Base-by-base conservation (phyloP, 2,329 filamentous ascomycete genomes). In the Furcasterigmium furcatum region DNA sequence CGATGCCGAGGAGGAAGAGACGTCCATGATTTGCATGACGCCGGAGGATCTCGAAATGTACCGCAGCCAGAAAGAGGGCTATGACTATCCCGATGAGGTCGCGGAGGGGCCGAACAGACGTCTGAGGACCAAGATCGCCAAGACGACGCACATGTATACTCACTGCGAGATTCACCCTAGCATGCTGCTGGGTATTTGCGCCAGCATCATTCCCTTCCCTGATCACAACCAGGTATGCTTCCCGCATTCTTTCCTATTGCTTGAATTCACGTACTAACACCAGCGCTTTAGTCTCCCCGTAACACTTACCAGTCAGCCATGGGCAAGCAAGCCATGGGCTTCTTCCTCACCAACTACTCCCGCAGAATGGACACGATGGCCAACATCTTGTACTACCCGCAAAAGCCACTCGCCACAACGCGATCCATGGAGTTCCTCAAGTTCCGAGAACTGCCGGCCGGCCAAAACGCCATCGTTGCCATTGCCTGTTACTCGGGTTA, bases 241-340 rank as follows among this genome's bases (percentile, higher is more conserved):
- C 21, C 38, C 32, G 14, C 18, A 18, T 16, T 12, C 13, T 20
- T 22, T 18, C 8, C 6, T 21, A 42, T 47, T 38, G 18, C 29
- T 27, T 30, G 12, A 20, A 36, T 24, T 52, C 34, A 36, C 4
- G 42, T 56, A 51, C 63, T 75, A 61, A 74, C 55, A 39, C 40
- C 9, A 9, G n/a, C 18, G 30, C n/a, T 16, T 40, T 61, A 95
- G 80, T 97, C 92, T 52, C 94, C 94, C 55, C 87, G 94, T 87
- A 99, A 99, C 64, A 97, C 92, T 4, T 99, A 96, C 68, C 92
- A 97, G 71, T 96, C 92, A 59, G 94, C 94, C 63, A 99, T 99
- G 94, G 94, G 95, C 75, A 99, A 99, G 72, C 94, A 99, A 80
- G 94, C 94, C 51, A 99, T 99, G 95, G 94, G 95, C 62, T 91